Evolutionary conservation across 768 basidiomycete genomes (phyloP).

Genomic region (Neoboletus brunneissimus): DNA sequence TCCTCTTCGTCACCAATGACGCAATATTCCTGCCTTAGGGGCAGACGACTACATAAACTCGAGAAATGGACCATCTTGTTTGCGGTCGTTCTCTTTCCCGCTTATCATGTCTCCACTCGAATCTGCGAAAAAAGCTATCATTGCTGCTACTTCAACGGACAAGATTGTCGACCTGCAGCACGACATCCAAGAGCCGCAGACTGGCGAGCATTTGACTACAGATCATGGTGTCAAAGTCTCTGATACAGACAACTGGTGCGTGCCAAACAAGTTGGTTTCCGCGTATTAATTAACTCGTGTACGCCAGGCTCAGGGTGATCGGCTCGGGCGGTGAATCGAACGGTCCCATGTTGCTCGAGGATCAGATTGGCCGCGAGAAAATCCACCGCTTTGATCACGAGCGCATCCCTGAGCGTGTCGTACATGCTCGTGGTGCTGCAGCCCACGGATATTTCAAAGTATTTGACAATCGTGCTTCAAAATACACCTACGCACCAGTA

Average conservation of each 20-base stretch:
- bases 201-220: conserved; percentile 44
- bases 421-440: conserved; percentile 67
- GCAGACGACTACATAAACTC: neutral
- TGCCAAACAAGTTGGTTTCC: neutral
- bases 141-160: conserved; percentile 7
- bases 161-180: conserved; percentile 26
- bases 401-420: conserved; percentile 84
- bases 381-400: conserved; percentile 83
- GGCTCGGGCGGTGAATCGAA: conserved; percentile 40
- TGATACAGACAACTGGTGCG: conserved; percentile 65
- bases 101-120: conserved; percentile 17
- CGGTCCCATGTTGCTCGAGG: conserved; percentile 78
- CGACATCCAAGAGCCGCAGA: conserved; percentile 22
- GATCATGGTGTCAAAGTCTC: conserved; percentile 58
- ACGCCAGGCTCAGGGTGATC: conserved; percentile 51
- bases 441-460: conserved; percentile 86
- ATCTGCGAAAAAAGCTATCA: conserved; percentile 15
- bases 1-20: conserved; percentile 23
- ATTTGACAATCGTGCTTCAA: conserved; percentile 61
- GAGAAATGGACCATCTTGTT: neutral
- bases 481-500: conserved; percentile 68
- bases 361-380: conserved; percentile 72
- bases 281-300: conserved; percentile 4
- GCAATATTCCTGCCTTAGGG: conserved; percentile 13
- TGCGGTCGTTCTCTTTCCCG: neutral